A percentile compares a stretch with the other conserved stretches of the same genome.
These are phyloP conservation scores for Protomyces gravidus DNA, from an alignment of 1,139 yeast species.

Conservation along the genomic window DNA sequence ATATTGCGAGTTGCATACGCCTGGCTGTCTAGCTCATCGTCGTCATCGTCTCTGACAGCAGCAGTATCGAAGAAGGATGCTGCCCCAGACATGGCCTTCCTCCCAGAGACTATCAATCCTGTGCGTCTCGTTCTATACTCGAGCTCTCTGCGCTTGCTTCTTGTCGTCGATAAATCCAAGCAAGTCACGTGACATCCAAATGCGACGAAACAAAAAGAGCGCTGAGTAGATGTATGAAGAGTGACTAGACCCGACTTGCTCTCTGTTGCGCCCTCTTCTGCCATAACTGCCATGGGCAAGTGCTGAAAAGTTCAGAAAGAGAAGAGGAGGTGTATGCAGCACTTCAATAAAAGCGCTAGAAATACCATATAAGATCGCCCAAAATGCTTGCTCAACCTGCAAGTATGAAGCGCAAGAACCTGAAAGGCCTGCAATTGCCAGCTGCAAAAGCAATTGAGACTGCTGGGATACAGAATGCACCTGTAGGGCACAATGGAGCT, in stretches of 20 bases:
- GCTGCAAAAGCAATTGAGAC: conserved; percentile 40
- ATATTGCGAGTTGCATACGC: background rate
- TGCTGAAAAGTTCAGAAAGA: no score
- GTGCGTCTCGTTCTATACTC: background rate
- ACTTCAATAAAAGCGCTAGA: no score
- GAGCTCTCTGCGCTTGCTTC: no score
- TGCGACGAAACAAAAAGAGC: background rate
- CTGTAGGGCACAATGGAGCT: conserved; percentile 2
- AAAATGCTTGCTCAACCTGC: conserved; percentile 45
- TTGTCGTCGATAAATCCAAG: no score
- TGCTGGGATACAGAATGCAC: conserved; percentile 32
- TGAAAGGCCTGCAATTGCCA: conserved; percentile 61
- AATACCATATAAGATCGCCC: no score
- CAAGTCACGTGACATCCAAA: no score
- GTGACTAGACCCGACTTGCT: no score
- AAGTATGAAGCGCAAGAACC: conserved; percentile 65
- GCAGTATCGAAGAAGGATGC: conserved; percentile 16
- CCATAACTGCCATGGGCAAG: no score
- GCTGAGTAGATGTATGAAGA: no score
- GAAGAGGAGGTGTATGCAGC: no score
- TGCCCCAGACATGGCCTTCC: conserved; percentile 5
- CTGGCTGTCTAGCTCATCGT: conserved; percentile 12
- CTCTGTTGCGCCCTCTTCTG: no score
- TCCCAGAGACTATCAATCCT: no score
- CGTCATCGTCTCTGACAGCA: conserved; percentile 13